Percentiles rank a stretch among this genome's conserved stretches.
These are phyloP conservation scores for Prunus salicina DNA, from an alignment of 306 rosid species.

Conservation along the genomic window DNA sequence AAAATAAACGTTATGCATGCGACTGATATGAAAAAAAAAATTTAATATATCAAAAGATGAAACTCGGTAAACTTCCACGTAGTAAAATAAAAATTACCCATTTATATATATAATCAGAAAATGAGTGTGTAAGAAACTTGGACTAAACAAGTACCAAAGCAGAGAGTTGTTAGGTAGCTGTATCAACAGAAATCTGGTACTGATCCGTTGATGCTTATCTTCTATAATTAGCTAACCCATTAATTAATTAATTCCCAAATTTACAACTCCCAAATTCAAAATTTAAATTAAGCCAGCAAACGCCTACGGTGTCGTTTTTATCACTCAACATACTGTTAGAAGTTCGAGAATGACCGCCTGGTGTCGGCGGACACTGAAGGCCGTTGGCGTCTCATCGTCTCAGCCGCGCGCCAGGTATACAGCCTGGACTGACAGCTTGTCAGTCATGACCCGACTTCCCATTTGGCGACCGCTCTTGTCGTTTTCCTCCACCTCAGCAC, in stretches of 20 bases:
- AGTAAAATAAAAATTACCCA: too few relatives aligned
- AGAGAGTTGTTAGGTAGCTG: background rate
- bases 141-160: background rate
- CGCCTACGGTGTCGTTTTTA: background rate
- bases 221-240: background rate
- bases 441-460: constrained; percentile 29
- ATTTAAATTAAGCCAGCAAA: background rate
- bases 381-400: constrained; percentile 26
- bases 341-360: constrained; percentile 28
- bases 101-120: background rate
- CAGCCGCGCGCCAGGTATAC: constrained; percentile 17
- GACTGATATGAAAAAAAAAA: too few relatives aligned
- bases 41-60: too few relatives aligned
- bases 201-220: constrained; percentile 11
- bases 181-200: constrained; percentile 5
- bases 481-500: constrained; percentile 39
- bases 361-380: constrained; percentile 24
- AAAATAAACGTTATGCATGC: too few relatives aligned
- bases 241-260: background rate
- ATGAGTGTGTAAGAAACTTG: background rate
- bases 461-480: constrained; percentile 36
- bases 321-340: background rate
- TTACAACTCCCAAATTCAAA: background rate
- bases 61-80: too few relatives aligned
- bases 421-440: constrained; percentile 41